phyloP scores from a whole-genome alignment of 1,284 basidiomycete genomes.

The Cystobasidium sp. region DNA sequence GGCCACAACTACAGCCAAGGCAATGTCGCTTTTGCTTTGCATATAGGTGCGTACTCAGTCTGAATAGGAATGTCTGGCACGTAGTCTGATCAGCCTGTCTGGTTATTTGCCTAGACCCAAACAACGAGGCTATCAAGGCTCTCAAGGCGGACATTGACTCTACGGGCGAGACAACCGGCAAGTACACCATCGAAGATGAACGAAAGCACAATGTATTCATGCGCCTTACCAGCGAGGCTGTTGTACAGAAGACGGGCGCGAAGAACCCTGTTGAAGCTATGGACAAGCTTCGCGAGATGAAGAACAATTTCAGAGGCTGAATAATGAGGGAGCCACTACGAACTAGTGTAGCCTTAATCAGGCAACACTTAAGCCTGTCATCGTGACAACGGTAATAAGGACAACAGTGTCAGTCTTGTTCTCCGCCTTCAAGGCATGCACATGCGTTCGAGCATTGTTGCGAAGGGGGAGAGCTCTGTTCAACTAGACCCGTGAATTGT shows the following conservation, averaged over 20 bases:
- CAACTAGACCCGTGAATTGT: too few species aligned
- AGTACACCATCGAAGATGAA: slow-evolving; percentile 56
- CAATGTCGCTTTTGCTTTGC: slow-evolving; percentile 54
- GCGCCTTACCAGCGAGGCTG: slow-evolving; percentile 52
- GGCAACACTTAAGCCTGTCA: too few species aligned
- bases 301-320: slow-evolving; percentile 45
- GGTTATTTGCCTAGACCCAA: slow-evolving; percentile 46
- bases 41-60: slow-evolving; percentile 44
- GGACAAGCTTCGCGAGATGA: slow-evolving; percentile 42
- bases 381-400: too few species aligned
- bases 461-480: too few species aligned
- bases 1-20: slow-evolving; percentile 56
- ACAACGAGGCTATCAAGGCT: slow-evolving; percentile 49
- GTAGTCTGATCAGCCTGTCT: background rate
- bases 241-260: slow-evolving; percentile 18
- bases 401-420: too few species aligned
- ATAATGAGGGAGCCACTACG: background rate
- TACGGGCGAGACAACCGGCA: slow-evolving; percentile 54
- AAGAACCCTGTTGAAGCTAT: slow-evolving; percentile 36
- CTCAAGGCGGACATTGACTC: slow-evolving; percentile 47
- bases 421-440: too few species aligned
- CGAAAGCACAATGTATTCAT: slow-evolving; percentile 56
- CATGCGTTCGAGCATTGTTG: too few species aligned
- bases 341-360: background rate
- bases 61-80: background rate